phyloP scores from a whole-genome alignment of 768 basidiomycete species.

The Kwoniella dejecticola region DNA sequence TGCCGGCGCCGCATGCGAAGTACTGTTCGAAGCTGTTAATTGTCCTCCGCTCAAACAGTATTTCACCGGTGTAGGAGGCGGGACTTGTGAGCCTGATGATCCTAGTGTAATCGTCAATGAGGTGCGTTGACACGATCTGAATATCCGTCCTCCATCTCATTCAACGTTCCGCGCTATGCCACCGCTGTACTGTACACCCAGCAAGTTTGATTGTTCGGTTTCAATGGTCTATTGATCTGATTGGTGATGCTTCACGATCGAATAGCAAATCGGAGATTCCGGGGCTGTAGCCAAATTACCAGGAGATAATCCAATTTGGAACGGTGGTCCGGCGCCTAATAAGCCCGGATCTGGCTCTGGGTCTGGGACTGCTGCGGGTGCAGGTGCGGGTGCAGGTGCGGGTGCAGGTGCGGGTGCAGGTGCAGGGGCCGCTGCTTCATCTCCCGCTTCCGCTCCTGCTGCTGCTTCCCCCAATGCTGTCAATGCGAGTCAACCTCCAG shows the following conservation, averaged over 20 bases:
- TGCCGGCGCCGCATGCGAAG: slow-evolving; percentile 26
- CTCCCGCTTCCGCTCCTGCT: neutral
- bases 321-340: neutral
- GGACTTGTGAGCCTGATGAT: slow-evolving; percentile 28
- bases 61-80: slow-evolving; percentile 3
- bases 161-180: too few species aligned
- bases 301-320: slow-evolving; percentile 40
- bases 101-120: slow-evolving; percentile 30
- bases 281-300: slow-evolving; percentile 26
- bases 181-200: too few species aligned
- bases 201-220: too few species aligned
- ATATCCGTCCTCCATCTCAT: too few species aligned
- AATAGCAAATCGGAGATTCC: slow-evolving; percentile 20
- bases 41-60: slow-evolving; percentile 29
- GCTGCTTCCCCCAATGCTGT: neutral
- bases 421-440: neutral
- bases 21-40: slow-evolving; percentile 17
- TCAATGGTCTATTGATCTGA: neutral
- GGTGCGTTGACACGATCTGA: too few species aligned
- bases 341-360: neutral
- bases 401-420: neutral
- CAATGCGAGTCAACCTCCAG: neutral
- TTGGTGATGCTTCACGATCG: neutral
- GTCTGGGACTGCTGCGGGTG: too few species aligned
- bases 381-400: neutral